These are phyloP conservation scores for Ilex paraguariensis DNA, from an alignment of 305 asterid genomes.

Conservation along the genomic window DNA sequence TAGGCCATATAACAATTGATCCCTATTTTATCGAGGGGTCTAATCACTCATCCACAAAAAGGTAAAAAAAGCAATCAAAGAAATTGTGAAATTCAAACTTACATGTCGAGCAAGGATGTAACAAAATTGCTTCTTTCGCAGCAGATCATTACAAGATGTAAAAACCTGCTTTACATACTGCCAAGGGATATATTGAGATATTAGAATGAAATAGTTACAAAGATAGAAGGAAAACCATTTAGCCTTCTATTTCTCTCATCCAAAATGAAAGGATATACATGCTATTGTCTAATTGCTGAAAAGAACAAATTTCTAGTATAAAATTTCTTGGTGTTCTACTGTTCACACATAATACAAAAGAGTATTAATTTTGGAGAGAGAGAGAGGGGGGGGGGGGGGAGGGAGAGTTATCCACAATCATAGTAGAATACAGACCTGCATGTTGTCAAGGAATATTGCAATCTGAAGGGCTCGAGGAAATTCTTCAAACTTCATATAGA, in stretches of 20 bases:
- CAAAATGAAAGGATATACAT: too few species aligned
- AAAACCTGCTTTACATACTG: slow-evolving; percentile 91
- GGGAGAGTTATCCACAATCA: too few species aligned
- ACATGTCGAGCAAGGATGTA: slow-evolving; percentile 96
- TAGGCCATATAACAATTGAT: too few species aligned
- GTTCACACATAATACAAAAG: too few species aligned
- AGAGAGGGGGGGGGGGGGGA: too few species aligned
- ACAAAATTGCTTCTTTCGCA: slow-evolving; percentile 74
- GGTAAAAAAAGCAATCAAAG: background rate
- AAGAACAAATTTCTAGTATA: too few species aligned
- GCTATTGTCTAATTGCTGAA: too few species aligned
- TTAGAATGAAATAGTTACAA: slow-evolving; percentile 12
- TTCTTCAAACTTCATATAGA: slow-evolving; percentile 86
- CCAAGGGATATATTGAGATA: slow-evolving; percentile 21
- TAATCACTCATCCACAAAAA: too few species aligned
- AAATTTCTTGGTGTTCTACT: too few species aligned
- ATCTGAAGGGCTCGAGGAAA: slow-evolving; percentile 84
- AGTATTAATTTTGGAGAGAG: too few species aligned
- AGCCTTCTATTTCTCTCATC: background rate
- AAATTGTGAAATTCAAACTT: slow-evolving; percentile 24
- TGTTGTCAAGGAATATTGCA: slow-evolving; percentile 75
- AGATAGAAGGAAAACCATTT: background rate
- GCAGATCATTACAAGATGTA: slow-evolving; percentile 50
- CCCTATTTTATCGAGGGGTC: too few species aligned
- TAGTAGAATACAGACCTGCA: slow-evolving; percentile 49